Evolutionary conservation across 441 rosid species (phyloP).

Genomic region (Euphorbia celastroides): DNA sequence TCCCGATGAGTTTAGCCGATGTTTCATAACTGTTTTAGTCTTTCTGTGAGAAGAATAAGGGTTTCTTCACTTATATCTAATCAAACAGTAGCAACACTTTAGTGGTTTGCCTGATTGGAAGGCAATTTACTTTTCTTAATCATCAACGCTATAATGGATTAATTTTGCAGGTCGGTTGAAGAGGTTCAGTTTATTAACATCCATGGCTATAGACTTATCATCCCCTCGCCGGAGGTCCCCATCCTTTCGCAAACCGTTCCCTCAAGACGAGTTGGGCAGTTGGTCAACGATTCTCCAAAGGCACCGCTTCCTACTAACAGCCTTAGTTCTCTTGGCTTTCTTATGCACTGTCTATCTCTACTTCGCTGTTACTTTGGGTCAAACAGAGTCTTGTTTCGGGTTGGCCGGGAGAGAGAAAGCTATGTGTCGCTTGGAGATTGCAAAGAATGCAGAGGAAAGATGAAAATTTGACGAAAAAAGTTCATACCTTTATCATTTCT

Average conservation of each 20-base stretch:
- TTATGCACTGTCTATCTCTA: conserved; percentile 86
- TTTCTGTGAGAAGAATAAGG: background rate
- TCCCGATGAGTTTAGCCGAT: too few species aligned
- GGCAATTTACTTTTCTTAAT: background rate
- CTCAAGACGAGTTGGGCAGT: conserved; percentile 71
- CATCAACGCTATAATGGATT: background rate
- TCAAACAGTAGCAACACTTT: background rate
- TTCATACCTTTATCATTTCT: background rate
- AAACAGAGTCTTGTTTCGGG: conserved; percentile 50
- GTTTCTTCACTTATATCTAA: background rate
- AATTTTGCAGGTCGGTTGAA: conserved; percentile 26
- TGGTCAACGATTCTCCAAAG: conserved; percentile 63
- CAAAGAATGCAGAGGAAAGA: conserved; percentile 57
- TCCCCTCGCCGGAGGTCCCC: conserved; percentile 75
- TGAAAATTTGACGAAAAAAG: conserved; percentile 43
- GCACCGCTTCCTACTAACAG: conserved; percentile 79
- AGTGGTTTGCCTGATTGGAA: background rate
- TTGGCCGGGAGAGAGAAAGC: conserved; percentile 49
- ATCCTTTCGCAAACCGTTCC: conserved; percentile 53
- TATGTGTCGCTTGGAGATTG: conserved; percentile 47
- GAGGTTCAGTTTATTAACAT: conserved; percentile 15
- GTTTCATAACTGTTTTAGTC: too few species aligned
- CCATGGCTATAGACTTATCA: conserved; percentile 72
- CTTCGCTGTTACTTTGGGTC: conserved; percentile 80
- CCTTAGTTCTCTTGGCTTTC: conserved; percentile 62